Base-by-base conservation (phyloP, 495 filamentous ascomycete species). In the Penicillium soppii region DNA sequence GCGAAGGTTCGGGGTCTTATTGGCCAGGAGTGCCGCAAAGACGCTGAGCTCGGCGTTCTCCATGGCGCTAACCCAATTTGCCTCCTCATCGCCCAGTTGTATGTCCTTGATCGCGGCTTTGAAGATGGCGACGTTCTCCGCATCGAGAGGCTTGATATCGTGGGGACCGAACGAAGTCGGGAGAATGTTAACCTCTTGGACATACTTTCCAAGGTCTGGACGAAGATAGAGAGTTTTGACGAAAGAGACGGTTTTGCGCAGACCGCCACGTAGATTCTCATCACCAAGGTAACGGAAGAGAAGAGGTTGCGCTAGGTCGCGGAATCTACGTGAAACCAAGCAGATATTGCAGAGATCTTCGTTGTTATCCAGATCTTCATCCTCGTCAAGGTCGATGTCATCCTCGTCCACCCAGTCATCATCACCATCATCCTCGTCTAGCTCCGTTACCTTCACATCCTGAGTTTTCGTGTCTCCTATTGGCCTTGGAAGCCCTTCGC, bases 301-400 rank as follows among this genome's bases (percentile, higher is more conserved):
- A 15, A 66, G 44, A 33, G 65, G 62, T 33, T 68, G 62, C 1
- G 56, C 62, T 7, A 66, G 19, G 4, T 57, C 56, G 7, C 59
- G 54, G 8, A 60, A 59, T 21, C 19, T 17, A 8, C 44, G 55
- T 2, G 57, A 63, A 26, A 68, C 65, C 20, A 66, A 47, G 22
- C 62, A 68, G 4, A 52, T 7, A 19, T 53, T 49, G 41, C 21
- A 41, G 15, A 68, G 43, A 53, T n/a, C 13, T 1, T 21, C 41
- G 15, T 1, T 30, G 0, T 7, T 10, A 15, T 43, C 41, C 7
- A n/a, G 19, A 7, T 12, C n/a, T 25, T 42, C 40, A 6, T 27
- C 22, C 2, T 25, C 21, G 6, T 43, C 23, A 17, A 27, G 23
- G 13, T 42, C 23, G n/a, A n/a, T n/a, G 7, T 43, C 41, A 12